Evolutionary conservation across 1,139 yeast genomes (phyloP).

Genomic region (Suhomyces yuchorum): DNA sequence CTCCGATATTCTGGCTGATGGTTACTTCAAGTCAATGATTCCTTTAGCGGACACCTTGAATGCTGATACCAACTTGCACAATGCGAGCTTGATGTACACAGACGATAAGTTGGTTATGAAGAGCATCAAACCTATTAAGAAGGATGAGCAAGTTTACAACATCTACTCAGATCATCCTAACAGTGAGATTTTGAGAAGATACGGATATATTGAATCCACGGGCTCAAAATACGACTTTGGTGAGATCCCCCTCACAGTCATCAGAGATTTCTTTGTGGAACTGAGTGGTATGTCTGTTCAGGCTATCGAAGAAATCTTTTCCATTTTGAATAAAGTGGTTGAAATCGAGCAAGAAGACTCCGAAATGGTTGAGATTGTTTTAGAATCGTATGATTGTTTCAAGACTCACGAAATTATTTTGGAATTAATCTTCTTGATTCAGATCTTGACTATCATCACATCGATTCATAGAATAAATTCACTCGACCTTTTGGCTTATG

Average conservation of each 20-base stretch:
- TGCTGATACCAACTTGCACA: constrained; percentile 77
- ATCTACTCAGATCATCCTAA: constrained; percentile 92
- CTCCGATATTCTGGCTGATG: constrained; percentile 32
- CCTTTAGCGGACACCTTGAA: constrained; percentile 90
- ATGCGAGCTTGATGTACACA: constrained; percentile 65
- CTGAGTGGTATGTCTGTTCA: constrained; percentile 22
- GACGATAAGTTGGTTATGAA: constrained; percentile 61
- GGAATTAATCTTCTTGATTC: constrained; percentile 57
- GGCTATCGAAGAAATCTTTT: constrained; percentile 34
- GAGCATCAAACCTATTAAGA: constrained; percentile 59
- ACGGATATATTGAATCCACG: constrained; percentile 81
- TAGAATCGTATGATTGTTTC: constrained; percentile 65
- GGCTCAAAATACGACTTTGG: constrained; percentile 83
- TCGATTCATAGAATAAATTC: constrained; percentile 36
- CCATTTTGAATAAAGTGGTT: constrained; percentile 27
- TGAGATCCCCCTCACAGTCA: constrained; percentile 56
- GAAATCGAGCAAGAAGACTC: constrained; percentile 39
- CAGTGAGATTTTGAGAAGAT: constrained; percentile 81
- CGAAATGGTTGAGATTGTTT: constrained; percentile 48
- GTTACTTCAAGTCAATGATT: constrained; percentile 78
- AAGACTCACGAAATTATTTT: constrained; percentile 56
- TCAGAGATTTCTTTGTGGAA: constrained; percentile 38
- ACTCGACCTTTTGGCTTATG: constrained; percentile 29
- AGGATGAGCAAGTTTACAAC: constrained; percentile 78
- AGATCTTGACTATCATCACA: constrained; percentile 49